A percentile compares a stretch with the other conserved stretches of the same genome.
Evolutionary conservation across 2,329 filamentous ascomycete species (phyloP).

Genomic region (Alternaria novae-zelandiae): DNA sequence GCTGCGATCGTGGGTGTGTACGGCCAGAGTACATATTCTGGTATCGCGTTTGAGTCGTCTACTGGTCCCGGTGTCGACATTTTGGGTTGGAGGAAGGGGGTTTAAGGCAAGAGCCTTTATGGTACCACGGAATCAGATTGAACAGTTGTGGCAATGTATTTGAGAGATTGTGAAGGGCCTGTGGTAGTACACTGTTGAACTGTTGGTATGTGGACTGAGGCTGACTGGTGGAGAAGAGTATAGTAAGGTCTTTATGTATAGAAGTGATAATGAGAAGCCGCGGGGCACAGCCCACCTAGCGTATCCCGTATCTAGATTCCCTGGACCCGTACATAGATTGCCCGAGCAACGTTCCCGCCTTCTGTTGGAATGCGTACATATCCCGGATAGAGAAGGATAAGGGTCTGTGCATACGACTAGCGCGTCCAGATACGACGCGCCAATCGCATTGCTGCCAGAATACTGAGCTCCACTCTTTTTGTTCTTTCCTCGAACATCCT

Average conservation of each 20-base stretch:
- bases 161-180: neutral
- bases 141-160: neutral
- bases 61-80: slow-evolving; percentile 19
- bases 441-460: slow-evolving; percentile 6
- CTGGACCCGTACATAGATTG: neutral
- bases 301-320: slow-evolving; percentile 2
- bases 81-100: neutral
- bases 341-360: neutral
- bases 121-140: neutral
- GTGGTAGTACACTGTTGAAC: neutral
- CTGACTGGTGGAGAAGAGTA: neutral
- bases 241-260: slow-evolving; percentile 1
- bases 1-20: slow-evolving; percentile 57
- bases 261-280: neutral
- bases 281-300: neutral
- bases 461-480: neutral
- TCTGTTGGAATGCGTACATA: neutral
- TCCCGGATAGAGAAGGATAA: neutral
- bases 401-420: slow-evolving; percentile 7
- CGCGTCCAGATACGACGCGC: slow-evolving; percentile 1
- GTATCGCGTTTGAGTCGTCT: slow-evolving; percentile 15
- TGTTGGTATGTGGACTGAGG: neutral
- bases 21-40: slow-evolving; percentile 39
- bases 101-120: neutral
- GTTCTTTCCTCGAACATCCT: neutral